Conservation (phyloP, 495 filamentous ascomycete species). For the Penicillium samsonianum region DNA sequence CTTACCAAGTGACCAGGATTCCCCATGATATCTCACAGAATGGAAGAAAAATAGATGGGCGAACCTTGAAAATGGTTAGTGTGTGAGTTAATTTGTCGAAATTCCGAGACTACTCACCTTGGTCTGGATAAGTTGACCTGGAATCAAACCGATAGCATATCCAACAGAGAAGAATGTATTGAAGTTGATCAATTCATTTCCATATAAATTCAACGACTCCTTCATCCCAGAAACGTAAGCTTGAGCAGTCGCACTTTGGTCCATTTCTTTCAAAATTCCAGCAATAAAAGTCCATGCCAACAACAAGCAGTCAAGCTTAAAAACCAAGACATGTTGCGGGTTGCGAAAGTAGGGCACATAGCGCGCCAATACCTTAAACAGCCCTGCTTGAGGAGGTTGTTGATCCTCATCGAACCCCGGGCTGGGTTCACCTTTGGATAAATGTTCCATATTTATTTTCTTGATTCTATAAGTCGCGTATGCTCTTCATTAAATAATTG, state of each 20-base stretch:
- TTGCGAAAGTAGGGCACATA: constrained; percentile 9
- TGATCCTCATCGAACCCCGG: neutral
- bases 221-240: constrained; percentile 14
- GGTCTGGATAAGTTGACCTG: constrained; percentile 11
- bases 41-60: constrained; percentile 3
- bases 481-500: neutral
- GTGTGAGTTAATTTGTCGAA: neutral
- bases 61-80: constrained; percentile 4
- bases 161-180: constrained; percentile 8
- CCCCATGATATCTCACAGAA: constrained; percentile 15
- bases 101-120: constrained; percentile 3
- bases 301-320: constrained; percentile 8
- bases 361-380: neutral
- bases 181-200: constrained; percentile 12
- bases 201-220: constrained; percentile 7
- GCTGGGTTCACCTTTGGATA: neutral
- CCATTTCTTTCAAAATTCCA: constrained; percentile 14
- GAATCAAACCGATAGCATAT: constrained; percentile 11
- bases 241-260: constrained; percentile 10
- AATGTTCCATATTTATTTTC: neutral
- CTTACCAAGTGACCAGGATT: constrained; percentile 11
- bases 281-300: constrained; percentile 18
- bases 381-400: neutral
- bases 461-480: neutral
- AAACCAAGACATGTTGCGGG: constrained; percentile 8